phyloP scores from a whole-genome alignment of 192 early-diverging fungal species.

The Cetraspora pellucida region DNA sequence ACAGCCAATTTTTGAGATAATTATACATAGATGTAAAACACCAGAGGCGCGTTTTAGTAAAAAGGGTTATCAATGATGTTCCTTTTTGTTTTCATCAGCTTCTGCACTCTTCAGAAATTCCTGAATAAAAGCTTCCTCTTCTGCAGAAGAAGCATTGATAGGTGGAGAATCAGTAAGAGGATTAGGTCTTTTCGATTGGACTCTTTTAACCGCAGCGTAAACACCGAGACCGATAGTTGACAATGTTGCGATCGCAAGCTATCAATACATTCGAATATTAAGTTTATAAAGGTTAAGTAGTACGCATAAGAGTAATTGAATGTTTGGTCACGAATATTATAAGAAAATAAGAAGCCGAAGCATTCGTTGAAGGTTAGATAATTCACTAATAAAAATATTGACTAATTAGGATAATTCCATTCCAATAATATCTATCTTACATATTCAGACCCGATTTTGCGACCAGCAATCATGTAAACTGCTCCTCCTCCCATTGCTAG shows the following conservation, averaged over 20 bases:
- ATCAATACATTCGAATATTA: neutral
- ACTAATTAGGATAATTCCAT: neutral
- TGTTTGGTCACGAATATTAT: neutral
- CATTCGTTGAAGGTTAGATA: neutral
- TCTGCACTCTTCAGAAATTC: conserved; percentile 50
- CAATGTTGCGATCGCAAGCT: conserved; percentile 11
- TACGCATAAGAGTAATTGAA: neutral
- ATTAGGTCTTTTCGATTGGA: neutral
- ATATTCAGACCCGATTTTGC: neutral
- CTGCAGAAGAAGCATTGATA: conserved; percentile 46
- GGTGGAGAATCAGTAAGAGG: conserved; percentile 41
- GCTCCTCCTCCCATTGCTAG: neutral
- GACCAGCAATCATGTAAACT: neutral
- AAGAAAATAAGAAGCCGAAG: neutral
- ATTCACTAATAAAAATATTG: neutral
- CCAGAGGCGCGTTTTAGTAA: no score
- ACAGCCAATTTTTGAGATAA: no score
- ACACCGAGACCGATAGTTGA: neutral
- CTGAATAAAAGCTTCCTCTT: conserved; percentile 53
- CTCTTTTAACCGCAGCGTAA: neutral
- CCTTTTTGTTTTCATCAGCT: conserved; percentile 40
- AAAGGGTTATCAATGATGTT: neutral
- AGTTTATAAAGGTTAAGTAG: neutral
- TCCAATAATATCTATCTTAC: neutral
- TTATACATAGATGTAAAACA: no score